Conservation (phyloP, 1,139 yeast species). For the Candida sp. region DNA sequence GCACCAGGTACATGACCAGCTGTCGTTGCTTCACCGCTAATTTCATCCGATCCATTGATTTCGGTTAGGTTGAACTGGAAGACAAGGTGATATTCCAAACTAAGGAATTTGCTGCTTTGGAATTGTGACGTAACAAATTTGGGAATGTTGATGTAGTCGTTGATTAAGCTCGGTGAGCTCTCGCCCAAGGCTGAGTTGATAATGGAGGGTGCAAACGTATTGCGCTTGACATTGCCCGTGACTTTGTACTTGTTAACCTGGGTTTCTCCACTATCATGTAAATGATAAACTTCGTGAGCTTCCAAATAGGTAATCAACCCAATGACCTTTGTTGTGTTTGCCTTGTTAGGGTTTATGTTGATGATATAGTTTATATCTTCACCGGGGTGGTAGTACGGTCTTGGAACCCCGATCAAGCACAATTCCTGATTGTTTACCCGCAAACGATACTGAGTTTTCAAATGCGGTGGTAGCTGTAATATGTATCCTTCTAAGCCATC, state of each 20-base stretch:
- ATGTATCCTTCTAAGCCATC: conserved; percentile 15
- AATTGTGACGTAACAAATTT: conserved; percentile 38
- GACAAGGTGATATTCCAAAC: conserved; percentile 39
- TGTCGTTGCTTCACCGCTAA: not conserved
- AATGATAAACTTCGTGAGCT: conserved; percentile 44
- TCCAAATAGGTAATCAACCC: conserved; percentile 42
- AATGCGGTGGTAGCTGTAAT: conserved; percentile 31
- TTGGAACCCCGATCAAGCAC: conserved; percentile 39
- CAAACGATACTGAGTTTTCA: conserved; percentile 43
- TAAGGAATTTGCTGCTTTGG: conserved; percentile 40
- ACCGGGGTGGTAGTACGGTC: conserved; percentile 52
- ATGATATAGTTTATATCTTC: conserved; percentile 50
- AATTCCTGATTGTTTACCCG: conserved; percentile 36
- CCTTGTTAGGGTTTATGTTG: conserved; percentile 23
- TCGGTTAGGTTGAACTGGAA: conserved; percentile 42
- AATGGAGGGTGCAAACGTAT: conserved; percentile 37
- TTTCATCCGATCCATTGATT: conserved; percentile 17
- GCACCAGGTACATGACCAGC: too few relatives aligned
- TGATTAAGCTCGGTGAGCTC: conserved; percentile 17
- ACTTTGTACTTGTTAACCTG: conserved; percentile 38
- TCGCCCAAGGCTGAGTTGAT: conserved; percentile 14
- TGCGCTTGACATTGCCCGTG: conserved; percentile 39
- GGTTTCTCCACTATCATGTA: conserved; percentile 12
- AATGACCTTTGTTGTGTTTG: conserved; percentile 27
- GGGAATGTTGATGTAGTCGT: conserved; percentile 38